A percentile compares a stretch with the other conserved stretches of the same genome.
Evolutionary conservation across 495 filamentous ascomycete species (phyloP).

Genomic region (Neurospora hispaniola): DNA sequence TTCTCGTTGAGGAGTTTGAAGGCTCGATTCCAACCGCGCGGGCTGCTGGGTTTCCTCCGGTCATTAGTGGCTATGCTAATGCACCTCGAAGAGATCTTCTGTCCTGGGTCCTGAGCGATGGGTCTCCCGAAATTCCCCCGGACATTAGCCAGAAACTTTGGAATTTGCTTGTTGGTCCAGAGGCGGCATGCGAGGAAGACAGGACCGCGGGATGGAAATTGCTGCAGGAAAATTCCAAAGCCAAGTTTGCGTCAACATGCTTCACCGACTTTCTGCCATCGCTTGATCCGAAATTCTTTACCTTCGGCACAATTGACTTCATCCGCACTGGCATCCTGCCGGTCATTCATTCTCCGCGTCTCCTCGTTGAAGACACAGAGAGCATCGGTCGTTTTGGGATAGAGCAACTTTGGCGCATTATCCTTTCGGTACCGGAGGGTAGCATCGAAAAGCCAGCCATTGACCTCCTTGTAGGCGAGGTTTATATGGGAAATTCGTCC

Average conservation of each 20-base stretch:
- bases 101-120: slow-evolving; percentile 43
- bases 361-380: slow-evolving; percentile 25
- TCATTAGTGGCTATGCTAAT: slow-evolving; percentile 28
- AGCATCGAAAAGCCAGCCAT: slow-evolving; percentile 62
- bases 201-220: slow-evolving; percentile 26
- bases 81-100: slow-evolving; percentile 50
- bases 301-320: slow-evolving; percentile 56
- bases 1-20: slow-evolving; percentile 42
- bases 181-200: slow-evolving; percentile 43
- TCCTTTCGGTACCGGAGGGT: slow-evolving; percentile 56
- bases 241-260: slow-evolving; percentile 53
- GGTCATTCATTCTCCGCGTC: neutral
- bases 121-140: slow-evolving; percentile 47
- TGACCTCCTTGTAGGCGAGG: slow-evolving; percentile 50
- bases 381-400: slow-evolving; percentile 45
- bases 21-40: slow-evolving; percentile 24
- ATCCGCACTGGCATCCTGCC: slow-evolving; percentile 38
- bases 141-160: slow-evolving; percentile 55
- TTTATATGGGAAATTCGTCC: slow-evolving; percentile 53
- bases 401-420: slow-evolving; percentile 76
- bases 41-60: slow-evolving; percentile 24
- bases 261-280: slow-evolving; percentile 54
- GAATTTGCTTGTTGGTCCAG: slow-evolving; percentile 53
- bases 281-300: slow-evolving; percentile 54
- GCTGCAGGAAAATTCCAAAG: slow-evolving; percentile 57